Evolutionary conservation across 2,329 filamentous ascomycete species (phyloP), one percentile per base, ranked within the genome.

Genomic region (Tolypocladium inflatum): DNA sequence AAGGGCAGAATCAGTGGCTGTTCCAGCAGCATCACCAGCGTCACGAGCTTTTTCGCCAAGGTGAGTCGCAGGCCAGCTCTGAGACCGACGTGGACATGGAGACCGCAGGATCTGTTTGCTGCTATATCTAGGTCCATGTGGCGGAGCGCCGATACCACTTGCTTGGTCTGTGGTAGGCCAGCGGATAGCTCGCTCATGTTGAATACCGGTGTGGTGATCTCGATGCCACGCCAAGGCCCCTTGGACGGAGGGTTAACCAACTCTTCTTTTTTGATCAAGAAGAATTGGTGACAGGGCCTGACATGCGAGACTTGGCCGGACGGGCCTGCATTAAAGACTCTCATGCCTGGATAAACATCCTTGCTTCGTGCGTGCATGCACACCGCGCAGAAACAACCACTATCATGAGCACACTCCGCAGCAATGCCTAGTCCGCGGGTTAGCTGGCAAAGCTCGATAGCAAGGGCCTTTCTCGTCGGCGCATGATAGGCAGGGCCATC

Each of bases 11-110:
- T 48, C 10, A 69, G 56, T 1, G 59, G 51, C 2, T 54, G 53
- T 38, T 69, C 67, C 1, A 69, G 37, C 2, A 67, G 33, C 45
- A 63, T 50, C 0, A 63, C 60, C 0, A 69, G 55, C 0, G 67
- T 65, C 0, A 61, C 43, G 19, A 67, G 58, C 56, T 63, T 69
- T 26, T 69, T 63, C 2, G 65, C 65, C 2, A 65, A 51, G 0
- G 56, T 39, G 4, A 68, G 54, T 1, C 55, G 61, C 62, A 69
- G 64, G 21, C 65, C 67, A 1, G 23, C 42, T 17, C 60, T 57
- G 11, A 63, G 55, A 11, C 67, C 66, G 2, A 68, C 60, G 11
- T 69, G 66, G 4, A 69, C 54, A 35, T 68, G 65, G 39, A 69
- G 57, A 3, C 67, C 65, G 21, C 67, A 69, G 2, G 56, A 58